Conservation (phyloP, 1,139 yeast species). For the Blastobotrys serpentis region DNA sequence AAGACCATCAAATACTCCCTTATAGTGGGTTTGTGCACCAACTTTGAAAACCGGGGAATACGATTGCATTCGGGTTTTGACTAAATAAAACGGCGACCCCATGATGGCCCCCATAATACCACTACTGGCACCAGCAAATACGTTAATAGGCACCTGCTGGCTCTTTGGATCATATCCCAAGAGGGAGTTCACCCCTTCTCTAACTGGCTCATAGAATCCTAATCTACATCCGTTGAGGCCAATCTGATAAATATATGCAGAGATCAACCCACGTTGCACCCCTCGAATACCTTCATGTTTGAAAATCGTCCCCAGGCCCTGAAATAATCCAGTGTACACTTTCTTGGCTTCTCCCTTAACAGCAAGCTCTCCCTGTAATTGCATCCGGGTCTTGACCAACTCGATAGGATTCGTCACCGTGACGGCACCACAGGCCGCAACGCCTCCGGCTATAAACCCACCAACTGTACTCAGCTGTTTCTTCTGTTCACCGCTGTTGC, state of each 20-base stretch:
- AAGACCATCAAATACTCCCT: constrained; percentile 66
- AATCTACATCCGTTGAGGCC: constrained; percentile 91
- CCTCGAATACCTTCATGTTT: constrained; percentile 84
- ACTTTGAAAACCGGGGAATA: constrained; percentile 65
- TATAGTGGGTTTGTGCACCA: constrained; percentile 92
- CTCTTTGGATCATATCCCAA: constrained; percentile 54
- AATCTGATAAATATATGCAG: constrained; percentile 72
- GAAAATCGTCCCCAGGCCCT: constrained; percentile 74
- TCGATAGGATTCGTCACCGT: constrained; percentile 96
- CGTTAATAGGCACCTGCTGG: constrained; percentile 56
- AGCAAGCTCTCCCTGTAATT: constrained; percentile 86
- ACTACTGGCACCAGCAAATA: constrained; percentile 77
- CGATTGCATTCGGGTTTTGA: constrained; percentile 96
- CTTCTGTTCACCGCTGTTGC: constrained; percentile 3
- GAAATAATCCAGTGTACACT: constrained; percentile 77
- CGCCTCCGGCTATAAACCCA: constrained; percentile 88
- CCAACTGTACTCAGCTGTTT: constrained; percentile 46
- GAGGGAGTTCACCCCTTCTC: constrained; percentile 56
- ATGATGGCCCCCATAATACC: constrained; percentile 88
- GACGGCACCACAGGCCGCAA: constrained; percentile 97
- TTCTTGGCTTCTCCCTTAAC: constrained; percentile 52
- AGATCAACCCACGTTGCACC: constrained; percentile 74
- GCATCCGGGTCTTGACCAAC: constrained; percentile 91
- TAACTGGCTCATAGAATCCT: constrained; percentile 88
- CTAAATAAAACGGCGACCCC: constrained; percentile 88